Base-by-base conservation (phyloP, 1,284 basidiomycete species). In the Ceratobasidium theobromae region DNA sequence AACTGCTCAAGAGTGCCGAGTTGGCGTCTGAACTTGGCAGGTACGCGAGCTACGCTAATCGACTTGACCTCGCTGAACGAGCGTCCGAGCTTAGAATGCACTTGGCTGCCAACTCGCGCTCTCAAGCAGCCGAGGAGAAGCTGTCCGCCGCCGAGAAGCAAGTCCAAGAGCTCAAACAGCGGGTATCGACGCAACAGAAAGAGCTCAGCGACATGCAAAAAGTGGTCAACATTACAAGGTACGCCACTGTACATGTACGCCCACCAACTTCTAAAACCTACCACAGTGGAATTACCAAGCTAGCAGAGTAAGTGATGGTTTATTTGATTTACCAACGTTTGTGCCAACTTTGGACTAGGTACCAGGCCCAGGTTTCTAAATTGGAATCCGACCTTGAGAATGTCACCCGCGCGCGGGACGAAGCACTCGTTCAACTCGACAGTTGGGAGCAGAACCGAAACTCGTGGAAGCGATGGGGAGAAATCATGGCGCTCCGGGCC, bases 381-480 rank as follows among this genome's bases (percentile, higher is more conserved):
- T 48, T 62, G n/a, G 58, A 52, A 40, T 11, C 30, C 5, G 27
- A 62, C n/a, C 46, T 62, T 8, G 25, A 33, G 9, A 35, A 62
- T 1, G 32, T 35, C 11, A 41, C 35, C 21, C 46, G 46, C 16
- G 21, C 33, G 9, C 46, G 58, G 21, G 58, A 62, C n/a, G 33
- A 48, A 9, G 58, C 58, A 6, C 46, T 62, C 12, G 58, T 35
- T 1, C 46, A 62, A 62, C 25, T 40, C 11, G 48, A 62, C 14
- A 33, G 23, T 9, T 62, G 58, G 58, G 33, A 62, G 21, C 32
- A 51, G 48, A 62, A 62, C 25, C 30, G 58, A n/a, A 46, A 48
- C 33, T 40, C 23, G 33, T 62, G 58, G 58, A 62, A 62, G 27
- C 58, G 58, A 12, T 62, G 58, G 58, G 58, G 58, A n/a, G 46